Conservation (phyloP, 2,329 filamentous ascomycete species). For the Cladosporium velox region DNA sequence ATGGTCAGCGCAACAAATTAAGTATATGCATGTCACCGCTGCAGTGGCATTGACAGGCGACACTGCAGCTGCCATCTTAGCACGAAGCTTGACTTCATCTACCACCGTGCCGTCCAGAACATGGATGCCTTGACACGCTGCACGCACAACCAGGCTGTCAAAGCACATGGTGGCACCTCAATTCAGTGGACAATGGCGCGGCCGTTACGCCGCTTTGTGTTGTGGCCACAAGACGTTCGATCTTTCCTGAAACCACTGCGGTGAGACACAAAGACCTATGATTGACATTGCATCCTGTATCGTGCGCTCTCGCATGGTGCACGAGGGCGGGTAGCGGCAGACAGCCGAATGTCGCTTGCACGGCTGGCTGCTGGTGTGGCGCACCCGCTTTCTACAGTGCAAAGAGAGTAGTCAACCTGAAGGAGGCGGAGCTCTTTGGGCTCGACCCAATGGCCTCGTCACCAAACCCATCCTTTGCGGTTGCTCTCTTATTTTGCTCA, state of each 20-base stretch:
- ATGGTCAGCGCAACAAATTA: not conserved
- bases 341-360: conserved; percentile 9
- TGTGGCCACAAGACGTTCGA: conserved; percentile 4
- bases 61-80: conserved; percentile 9
- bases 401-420: not conserved
- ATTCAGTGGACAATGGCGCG: conserved; percentile 14
- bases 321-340: conserved; percentile 13
- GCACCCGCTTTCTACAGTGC: not conserved
- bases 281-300: conserved; percentile 3
- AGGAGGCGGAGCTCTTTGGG: not conserved
- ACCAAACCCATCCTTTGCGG: not conserved
- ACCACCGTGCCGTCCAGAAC: not conserved
- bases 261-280: conserved; percentile 10
- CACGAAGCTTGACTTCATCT: conserved; percentile 3
- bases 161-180: not conserved
- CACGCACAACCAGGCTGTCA: conserved; percentile 19
- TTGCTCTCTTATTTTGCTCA: not conserved
- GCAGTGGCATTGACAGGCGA: conserved; percentile 20
- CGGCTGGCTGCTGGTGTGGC: conserved; percentile 18
- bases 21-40: conserved; percentile 16
- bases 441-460: not conserved
- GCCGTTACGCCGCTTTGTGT: conserved; percentile 8
- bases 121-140: conserved; percentile 17
- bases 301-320: conserved; percentile 2
- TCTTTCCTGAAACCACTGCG: conserved; percentile 12